Evolutionary conservation across 805 yeast species (phyloP).

Genomic region (Candida insectorum): DNA sequence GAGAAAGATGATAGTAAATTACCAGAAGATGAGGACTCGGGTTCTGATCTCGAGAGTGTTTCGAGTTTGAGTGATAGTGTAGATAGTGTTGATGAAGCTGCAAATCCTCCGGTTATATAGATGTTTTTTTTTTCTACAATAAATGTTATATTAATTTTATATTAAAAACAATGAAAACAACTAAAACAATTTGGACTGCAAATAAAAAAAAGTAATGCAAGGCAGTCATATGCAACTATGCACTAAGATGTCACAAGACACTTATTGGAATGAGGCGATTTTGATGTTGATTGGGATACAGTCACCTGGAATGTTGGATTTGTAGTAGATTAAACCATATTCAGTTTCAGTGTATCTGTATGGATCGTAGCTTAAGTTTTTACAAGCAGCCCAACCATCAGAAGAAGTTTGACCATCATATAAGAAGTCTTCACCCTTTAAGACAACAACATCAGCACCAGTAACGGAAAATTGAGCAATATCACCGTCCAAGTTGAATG

Average conservation of each 20-base stretch:
- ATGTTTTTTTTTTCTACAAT: neutral
- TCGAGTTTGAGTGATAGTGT: slow-evolving; percentile 12
- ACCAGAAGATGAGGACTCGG: slow-evolving; percentile 13
- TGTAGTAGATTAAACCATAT: no score
- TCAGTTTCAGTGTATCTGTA: slow-evolving; percentile 21
- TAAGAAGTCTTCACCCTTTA: slow-evolving; percentile 14
- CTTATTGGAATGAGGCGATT: no score
- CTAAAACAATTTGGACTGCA: no score
- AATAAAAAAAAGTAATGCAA: no score
- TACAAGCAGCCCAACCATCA: slow-evolving; percentile 21
- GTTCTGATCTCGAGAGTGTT: slow-evolving; percentile 10
- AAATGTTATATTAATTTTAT: no score
- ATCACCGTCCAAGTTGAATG: slow-evolving; percentile 4
- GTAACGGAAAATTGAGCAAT: slow-evolving; percentile 7
- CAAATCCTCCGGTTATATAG: slow-evolving; percentile 4
- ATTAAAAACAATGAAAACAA: no score
- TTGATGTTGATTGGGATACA: neutral
- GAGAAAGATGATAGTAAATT: slow-evolving; percentile 24
- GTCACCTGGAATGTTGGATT: neutral
- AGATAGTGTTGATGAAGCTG: slow-evolving; percentile 7
- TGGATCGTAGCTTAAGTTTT: slow-evolving; percentile 25
- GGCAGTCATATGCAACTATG: no score
- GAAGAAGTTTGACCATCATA: slow-evolving; percentile 16
- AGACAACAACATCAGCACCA: slow-evolving; percentile 2
- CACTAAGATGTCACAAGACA: no score